Evolutionary conservation across 202 grass and related monocot genomes (phyloP), one percentile per base, ranked within the genome.

Genomic region (Eragrostis tef): DNA sequence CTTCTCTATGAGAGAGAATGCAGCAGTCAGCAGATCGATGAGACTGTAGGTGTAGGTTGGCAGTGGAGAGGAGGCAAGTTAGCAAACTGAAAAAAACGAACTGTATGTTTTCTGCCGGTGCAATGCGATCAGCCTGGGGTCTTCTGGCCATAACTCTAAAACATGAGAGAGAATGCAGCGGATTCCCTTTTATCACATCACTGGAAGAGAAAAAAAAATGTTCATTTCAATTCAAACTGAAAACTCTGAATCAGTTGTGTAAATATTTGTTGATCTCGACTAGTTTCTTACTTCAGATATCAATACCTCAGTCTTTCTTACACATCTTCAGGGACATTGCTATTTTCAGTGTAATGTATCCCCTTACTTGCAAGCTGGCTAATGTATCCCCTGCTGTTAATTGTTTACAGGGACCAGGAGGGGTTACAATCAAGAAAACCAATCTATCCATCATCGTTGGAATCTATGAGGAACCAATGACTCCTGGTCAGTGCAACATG

Each of bases 381-480:
- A n/a, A 31, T 78, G 49, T 53, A 34, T 25, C 53, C 20, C 20
- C 1, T 75, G 53, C n/a, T 63, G n/a, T 59, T 31, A 15, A 15
- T 67, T 51, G 70, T 65, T 82, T 81, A 21, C 78, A 88, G 82
- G 86, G 82, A 69, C 16, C 89, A 34, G 85, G 78, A 74, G 89
- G 85, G 46, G 67, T 82, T 81, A 82, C 85, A 20, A 60, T 85
- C 24, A 88, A 79, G 67, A 91, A 82, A 64, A 91, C 78, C 29
- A 79, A n/a, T 85, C 50, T 82, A 19, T 29, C 85, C 3, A 41
- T 82, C 44, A 74, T 88, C 60, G 36, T 70, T 64, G 78, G 89
- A 34, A 74, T 85, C 7, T 88, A 79, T 2, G 85, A 91, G 11
- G 82, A 88, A 47, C 89, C 85, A 74, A 85, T 91, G 89, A 59